Evolutionary conservation across 73 alveolate genomes (phyloP).

Genomic region (Urostyla sp.): DNA sequence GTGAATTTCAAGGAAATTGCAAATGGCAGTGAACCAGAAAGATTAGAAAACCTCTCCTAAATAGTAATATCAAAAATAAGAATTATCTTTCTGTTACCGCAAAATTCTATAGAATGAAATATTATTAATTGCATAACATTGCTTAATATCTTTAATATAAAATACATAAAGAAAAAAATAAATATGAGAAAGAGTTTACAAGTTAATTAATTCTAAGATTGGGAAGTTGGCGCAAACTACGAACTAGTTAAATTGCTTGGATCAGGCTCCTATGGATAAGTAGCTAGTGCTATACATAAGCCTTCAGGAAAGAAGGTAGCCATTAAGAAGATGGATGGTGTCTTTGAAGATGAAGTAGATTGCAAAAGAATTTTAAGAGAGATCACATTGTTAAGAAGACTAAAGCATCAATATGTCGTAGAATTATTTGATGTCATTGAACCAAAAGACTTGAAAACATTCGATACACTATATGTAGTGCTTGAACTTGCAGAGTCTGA

Average conservation of each 20-base stretch:
- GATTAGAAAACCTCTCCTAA: too few relatives aligned
- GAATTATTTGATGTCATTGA: constrained; percentile 69
- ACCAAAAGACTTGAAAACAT: constrained; percentile 70
- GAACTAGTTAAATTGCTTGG: constrained; percentile 79
- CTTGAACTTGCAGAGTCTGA: constrained; percentile 82
- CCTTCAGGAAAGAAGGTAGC: constrained; percentile 86
- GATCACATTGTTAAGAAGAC: constrained; percentile 62
- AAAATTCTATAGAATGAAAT: too few relatives aligned
- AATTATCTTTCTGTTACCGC: too few relatives aligned
- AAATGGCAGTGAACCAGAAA: too few relatives aligned
- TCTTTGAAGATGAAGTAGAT: constrained; percentile 79
- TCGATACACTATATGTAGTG: constrained; percentile 73
- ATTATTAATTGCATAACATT: too few relatives aligned
- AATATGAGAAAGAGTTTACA: too few relatives aligned
- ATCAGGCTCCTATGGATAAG: constrained; percentile 89
- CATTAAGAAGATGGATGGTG: constrained; percentile 66
- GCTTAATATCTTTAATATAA: too few relatives aligned
- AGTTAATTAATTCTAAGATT: too few relatives aligned
- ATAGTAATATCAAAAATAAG: too few relatives aligned
- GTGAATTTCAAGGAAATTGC: too few relatives aligned
- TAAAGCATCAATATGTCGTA: constrained; percentile 75
- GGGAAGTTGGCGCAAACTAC: constrained; percentile 73
- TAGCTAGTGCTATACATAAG: constrained; percentile 82
- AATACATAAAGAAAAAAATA: not conserved
- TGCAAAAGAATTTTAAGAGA: constrained; percentile 83